These are phyloP conservation scores for Cardiosporidium cionae DNA, from an alignment of 169 alveolate genomes.

Conservation along the genomic window DNA sequence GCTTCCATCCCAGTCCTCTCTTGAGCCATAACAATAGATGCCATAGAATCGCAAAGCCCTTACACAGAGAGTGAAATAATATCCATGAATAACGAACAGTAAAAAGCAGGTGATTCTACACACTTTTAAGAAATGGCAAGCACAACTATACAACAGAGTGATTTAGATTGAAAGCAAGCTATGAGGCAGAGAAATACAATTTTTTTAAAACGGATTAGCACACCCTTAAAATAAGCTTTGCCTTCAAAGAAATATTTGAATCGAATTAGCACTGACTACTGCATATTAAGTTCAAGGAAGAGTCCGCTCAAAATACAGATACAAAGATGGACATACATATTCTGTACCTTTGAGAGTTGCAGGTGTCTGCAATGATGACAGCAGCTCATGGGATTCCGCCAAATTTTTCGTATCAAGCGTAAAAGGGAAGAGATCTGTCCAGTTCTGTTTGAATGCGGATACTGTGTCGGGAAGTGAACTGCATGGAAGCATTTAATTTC, in stretches of 20 bases:
- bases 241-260: too few species aligned
- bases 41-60: slow-evolving; percentile 31
- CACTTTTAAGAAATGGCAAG: too few species aligned
- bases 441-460: slow-evolving; percentile 54
- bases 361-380: slow-evolving; percentile 51
- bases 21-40: neutral
- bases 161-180: too few species aligned
- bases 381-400: slow-evolving; percentile 59
- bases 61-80: neutral
- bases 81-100: neutral
- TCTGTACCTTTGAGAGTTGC: slow-evolving; percentile 65
- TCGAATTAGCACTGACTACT: too few species aligned
- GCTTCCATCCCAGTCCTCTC: neutral
- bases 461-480: slow-evolving; percentile 62
- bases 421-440: slow-evolving; percentile 54
- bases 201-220: too few species aligned
- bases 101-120: too few species aligned
- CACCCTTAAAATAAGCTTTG: too few species aligned
- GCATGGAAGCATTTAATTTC: neutral
- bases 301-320: too few species aligned
- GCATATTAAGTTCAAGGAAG: too few species aligned
- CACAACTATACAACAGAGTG: too few species aligned
- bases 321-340: too few species aligned
- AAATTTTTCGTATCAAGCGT: slow-evolving; percentile 66
- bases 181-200: too few species aligned